Percentiles rank a stretch among this genome's conserved stretches.
These are phyloP conservation scores for Beauveria medogensis DNA, from an alignment of 2,329 filamentous ascomycete genomes.

Conservation along the genomic window DNA sequence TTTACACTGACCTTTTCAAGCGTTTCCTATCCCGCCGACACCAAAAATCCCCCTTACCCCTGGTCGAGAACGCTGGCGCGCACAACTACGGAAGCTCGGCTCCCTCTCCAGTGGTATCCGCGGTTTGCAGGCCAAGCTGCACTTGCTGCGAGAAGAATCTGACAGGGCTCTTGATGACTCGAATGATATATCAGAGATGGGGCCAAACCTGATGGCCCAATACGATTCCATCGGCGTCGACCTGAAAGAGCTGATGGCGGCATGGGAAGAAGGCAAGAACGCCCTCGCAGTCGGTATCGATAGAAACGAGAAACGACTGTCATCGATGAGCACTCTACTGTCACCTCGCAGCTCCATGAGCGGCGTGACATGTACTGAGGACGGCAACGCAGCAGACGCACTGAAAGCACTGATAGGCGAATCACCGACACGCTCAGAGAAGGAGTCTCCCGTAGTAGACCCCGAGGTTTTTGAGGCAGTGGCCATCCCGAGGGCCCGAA, in stretches of 20 bases:
- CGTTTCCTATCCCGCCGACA: conserved; percentile 45
- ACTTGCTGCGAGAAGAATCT: conserved; percentile 83
- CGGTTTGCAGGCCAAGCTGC: conserved; percentile 88
- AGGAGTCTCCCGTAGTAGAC: conserved; percentile 51
- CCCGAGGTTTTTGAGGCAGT: conserved; percentile 89
- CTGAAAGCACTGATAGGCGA: conserved; percentile 74
- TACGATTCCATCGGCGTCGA: conserved; percentile 94
- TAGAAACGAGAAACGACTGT: conserved; percentile 64
- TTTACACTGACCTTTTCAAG: conserved; percentile 23
- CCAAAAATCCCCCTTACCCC: conserved; percentile 58
- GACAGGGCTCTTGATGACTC: conserved; percentile 70
- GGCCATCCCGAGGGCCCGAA: conserved; percentile 61
- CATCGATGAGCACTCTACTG: conserved; percentile 50
- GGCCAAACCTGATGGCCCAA: conserved; percentile 71
- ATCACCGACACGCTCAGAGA: conserved; percentile 43
- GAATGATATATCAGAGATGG: conserved; percentile 65
- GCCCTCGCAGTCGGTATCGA: conserved; percentile 75
- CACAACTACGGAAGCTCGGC: conserved; percentile 80
- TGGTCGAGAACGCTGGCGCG: conserved; percentile 73
- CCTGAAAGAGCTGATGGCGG: conserved; percentile 67
- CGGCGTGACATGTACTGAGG: conserved; percentile 56
- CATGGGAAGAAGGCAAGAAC: conserved; percentile 84
- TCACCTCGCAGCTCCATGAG: conserved; percentile 58
- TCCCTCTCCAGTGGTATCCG: conserved; percentile 85
- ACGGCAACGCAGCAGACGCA: conserved; percentile 47